Evolutionary conservation across 1,284 basidiomycete species (phyloP), one percentile per base, ranked within the genome.

Genomic region (Boletus semigastroideus): DNA sequence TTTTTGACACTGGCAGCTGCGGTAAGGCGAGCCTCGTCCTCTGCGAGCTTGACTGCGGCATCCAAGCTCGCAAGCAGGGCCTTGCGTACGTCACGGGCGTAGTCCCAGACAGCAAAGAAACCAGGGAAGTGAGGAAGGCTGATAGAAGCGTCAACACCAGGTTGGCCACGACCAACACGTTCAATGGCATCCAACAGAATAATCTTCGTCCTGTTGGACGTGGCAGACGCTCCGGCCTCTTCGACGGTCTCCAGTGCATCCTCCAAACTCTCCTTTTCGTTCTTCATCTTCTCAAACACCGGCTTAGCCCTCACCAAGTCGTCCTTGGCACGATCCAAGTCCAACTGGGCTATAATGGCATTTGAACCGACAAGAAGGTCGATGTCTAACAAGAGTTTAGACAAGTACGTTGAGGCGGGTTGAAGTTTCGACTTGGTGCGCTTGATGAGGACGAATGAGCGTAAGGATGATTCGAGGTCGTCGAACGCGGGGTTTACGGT

Each of bases 381-480:
- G 40, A 99, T 78, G 68, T 99, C 97, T 49, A 84, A 79, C 48
- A 99, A 81, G 19, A 99, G 79, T 64, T 98, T 90, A 55, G 83
- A 82, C 53, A 99, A 81, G 72, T 97, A 99, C 17, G 94, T 97
- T 59, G 91, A 86, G n/a, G 89, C 95, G 2, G 97, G 97, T 41
- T 92, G 84, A 42, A 99, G 87, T 76, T 99, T 99, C 42, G 93
- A 97, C 73, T 94, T 94, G 36, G 90, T 84, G 27, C 97, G 88
- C 76, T 98, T 98, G 69, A 90, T 86, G 52, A 99, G 86, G 16
- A 99, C 94, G 72, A 99, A 99, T 1, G 94, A 94, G 27, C 94
- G 86, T 39, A 99, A 77, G 1, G 91, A 86, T n/a, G 89, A 85
- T 71, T 99, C 95, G 53, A 99, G 86, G 59, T 90, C 84, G 46